Evolutionary conservation across 768 basidiomycete genomes (phyloP).

Genomic region (Boletus rubroflammeus): DNA sequence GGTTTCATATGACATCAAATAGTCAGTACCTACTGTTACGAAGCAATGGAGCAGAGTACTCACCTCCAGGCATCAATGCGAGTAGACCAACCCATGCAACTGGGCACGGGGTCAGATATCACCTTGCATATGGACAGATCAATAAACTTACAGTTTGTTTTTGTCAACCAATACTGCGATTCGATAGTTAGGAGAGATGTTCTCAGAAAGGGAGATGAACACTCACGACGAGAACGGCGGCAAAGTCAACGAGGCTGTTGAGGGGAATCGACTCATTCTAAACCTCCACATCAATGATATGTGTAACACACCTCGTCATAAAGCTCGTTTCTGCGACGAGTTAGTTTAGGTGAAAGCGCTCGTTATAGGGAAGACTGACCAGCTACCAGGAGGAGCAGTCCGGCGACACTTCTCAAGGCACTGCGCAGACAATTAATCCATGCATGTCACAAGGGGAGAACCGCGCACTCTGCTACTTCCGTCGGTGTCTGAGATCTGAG

Average conservation of each 20-base stretch:
- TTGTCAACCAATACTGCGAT: conserved; percentile 19
- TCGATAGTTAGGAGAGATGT: not conserved
- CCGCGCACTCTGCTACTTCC: conserved; percentile 8
- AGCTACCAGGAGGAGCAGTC: conserved; percentile 2
- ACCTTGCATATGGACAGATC: not conserved
- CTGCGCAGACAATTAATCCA: conserved; percentile 1
- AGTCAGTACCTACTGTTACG: not conserved
- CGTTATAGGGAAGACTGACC: conserved; percentile 9
- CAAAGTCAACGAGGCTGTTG: conserved; percentile 9
- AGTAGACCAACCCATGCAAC: conserved; percentile 18
- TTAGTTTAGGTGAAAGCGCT: not conserved
- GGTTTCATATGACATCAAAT: not conserved
- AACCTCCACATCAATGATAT: not conserved
- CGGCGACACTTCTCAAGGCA: not conserved
- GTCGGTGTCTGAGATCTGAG: conserved; percentile 4
- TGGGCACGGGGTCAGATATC: not conserved
- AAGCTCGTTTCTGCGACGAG: conserved; percentile 13
- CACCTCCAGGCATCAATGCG: conserved; percentile 19
- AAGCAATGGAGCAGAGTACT: not conserved
- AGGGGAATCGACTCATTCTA: not conserved
- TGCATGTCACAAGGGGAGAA: not conserved
- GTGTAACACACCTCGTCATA: conserved; percentile 8
- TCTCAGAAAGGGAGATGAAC: not conserved
- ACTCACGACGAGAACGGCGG: conserved; percentile 12
- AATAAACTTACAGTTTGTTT: conserved; percentile 5